Evolutionary conservation across 1,284 basidiomycete genomes (phyloP).

Genomic region (Gomphus sp.): DNA sequence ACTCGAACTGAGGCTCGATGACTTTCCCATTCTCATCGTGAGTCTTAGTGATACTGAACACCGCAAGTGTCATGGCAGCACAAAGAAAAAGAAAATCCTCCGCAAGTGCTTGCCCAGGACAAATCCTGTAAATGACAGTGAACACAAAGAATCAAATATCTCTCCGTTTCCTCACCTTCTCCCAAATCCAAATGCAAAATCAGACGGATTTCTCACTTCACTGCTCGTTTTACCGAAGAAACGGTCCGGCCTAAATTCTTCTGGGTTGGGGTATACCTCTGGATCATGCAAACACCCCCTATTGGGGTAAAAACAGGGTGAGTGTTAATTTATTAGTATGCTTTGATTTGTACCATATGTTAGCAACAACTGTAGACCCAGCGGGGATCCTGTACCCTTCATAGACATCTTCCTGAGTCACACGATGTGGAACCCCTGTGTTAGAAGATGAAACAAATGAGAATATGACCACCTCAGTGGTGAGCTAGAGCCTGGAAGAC

Average conservation of each 20-base stretch:
- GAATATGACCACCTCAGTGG: background rate
- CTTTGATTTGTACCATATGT: background rate
- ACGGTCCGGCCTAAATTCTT: constrained; percentile 13
- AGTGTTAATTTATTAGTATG: background rate
- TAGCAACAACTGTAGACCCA: background rate
- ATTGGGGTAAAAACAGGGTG: background rate
- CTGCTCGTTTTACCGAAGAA: background rate
- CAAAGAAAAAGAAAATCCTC: constrained; percentile 29
- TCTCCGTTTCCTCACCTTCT: background rate
- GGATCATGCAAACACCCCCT: constrained; percentile 13
- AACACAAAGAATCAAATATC: too few relatives aligned
- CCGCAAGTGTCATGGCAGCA: constrained; percentile 28
- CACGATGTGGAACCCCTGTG: background rate
- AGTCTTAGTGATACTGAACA: constrained; percentile 22
- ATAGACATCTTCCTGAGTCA: background rate
- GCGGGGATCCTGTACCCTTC: background rate
- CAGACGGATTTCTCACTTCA: background rate
- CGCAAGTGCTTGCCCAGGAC: constrained; percentile 31
- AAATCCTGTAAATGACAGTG: constrained; percentile 8
- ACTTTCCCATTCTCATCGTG: constrained; percentile 10
- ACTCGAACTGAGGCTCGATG: constrained; percentile 21
- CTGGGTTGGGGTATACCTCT: constrained; percentile 13
- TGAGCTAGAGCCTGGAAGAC: too few relatives aligned
- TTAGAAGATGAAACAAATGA: background rate
- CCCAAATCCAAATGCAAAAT: background rate